These are phyloP conservation scores for Salvia hispanica DNA, from an alignment of 257 asterid genomes.

Conservation along the genomic window DNA sequence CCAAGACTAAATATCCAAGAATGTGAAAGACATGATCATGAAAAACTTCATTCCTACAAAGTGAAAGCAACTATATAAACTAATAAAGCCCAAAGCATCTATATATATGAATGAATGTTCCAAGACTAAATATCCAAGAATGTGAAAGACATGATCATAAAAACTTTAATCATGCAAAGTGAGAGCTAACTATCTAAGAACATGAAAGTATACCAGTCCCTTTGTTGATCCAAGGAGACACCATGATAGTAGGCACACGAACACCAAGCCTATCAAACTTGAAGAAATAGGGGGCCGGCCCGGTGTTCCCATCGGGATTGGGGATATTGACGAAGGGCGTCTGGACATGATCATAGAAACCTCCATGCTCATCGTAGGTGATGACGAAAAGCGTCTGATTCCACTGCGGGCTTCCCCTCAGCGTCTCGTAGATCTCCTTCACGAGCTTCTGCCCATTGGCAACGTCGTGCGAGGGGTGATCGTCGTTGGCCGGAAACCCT, in stretches of 20 bases:
- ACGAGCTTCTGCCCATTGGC: conserved; percentile 69
- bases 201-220: conserved; percentile 52
- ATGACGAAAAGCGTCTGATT: conserved; percentile 56
- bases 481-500: conserved; percentile 65
- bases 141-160: too few relatives aligned
- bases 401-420: conserved; percentile 73
- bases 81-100: too few relatives aligned
- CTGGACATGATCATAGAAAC: conserved; percentile 74
- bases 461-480: conserved; percentile 79
- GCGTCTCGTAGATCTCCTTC: conserved; percentile 68
- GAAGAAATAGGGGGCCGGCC: conserved; percentile 69
- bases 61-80: too few relatives aligned
- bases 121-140: too few relatives aligned
- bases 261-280: conserved; percentile 76
- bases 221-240: conserved; percentile 82
- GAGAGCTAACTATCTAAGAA: too few relatives aligned
- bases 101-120: too few relatives aligned
- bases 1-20: too few relatives aligned
- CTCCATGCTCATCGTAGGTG: conserved; percentile 78
- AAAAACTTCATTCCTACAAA: too few relatives aligned
- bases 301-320: conserved; percentile 70
- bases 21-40: too few relatives aligned
- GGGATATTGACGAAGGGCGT: conserved; percentile 67
- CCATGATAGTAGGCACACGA: conserved; percentile 75
- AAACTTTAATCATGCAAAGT: too few relatives aligned